Percentiles rank a stretch among this genome's conserved stretches.
phyloP scores from a whole-genome alignment of 345 rosid genomes.

The Citrus hindsii region DNA sequence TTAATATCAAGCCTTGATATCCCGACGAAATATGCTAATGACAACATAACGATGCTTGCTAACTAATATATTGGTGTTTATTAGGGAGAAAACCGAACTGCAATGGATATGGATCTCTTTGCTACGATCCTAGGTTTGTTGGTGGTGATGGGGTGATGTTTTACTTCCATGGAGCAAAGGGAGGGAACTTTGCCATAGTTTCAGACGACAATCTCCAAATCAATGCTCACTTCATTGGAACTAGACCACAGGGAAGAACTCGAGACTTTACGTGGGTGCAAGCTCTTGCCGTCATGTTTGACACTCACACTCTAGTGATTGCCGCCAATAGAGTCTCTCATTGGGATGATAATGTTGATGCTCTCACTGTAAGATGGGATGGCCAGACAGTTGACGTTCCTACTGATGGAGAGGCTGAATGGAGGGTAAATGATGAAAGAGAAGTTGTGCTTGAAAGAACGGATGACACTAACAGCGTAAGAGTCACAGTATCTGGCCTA shows the following conservation, averaged over 20 bases:
- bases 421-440: constrained; percentile 39
- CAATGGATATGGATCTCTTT: constrained; percentile 74
- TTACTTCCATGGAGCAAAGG: constrained; percentile 84
- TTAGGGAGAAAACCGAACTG: constrained; percentile 77
- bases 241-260: constrained; percentile 67
- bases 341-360: constrained; percentile 61
- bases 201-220: constrained; percentile 75
- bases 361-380: constrained; percentile 51
- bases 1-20: not conserved
- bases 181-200: constrained; percentile 81
- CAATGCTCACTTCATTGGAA: constrained; percentile 87
- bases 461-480: constrained; percentile 46
- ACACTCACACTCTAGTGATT: constrained; percentile 58
- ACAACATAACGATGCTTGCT: not conserved
- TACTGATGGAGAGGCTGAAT: constrained; percentile 59
- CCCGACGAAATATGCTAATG: not conserved
- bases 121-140: constrained; percentile 77
- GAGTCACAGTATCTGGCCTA: constrained; percentile 50
- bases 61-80: not conserved
- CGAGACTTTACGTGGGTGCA: constrained; percentile 95
- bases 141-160: constrained; percentile 93
- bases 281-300: constrained; percentile 70
- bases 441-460: constrained; percentile 60
- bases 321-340: constrained; percentile 48
- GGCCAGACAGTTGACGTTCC: constrained; percentile 54